Evolutionary conservation across 768 basidiomycete species (phyloP).

Genomic region (Boletus insuetus): DNA sequence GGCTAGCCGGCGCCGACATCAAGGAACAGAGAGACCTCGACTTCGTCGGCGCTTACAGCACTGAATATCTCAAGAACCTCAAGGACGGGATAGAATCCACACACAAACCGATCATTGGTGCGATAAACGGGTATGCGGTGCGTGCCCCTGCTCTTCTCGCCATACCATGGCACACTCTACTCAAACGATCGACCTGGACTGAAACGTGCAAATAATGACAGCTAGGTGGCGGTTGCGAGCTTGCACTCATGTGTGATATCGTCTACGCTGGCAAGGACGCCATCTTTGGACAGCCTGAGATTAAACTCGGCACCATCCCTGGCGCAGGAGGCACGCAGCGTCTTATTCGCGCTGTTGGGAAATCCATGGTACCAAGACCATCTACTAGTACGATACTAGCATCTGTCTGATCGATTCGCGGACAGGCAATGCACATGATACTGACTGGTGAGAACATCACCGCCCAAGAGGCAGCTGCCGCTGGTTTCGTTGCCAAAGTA

Average conservation of each 20-base stretch:
- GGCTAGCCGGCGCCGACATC: slow-evolving; percentile 86
- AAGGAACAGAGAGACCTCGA: slow-evolving; percentile 95
- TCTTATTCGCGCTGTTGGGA: slow-evolving; percentile 79
- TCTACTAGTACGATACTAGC: background rate
- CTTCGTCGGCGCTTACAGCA: slow-evolving; percentile 45
- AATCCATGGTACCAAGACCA: slow-evolving; percentile 45
- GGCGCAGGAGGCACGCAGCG: slow-evolving; percentile 94
- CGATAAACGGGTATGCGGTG: slow-evolving; percentile 89
- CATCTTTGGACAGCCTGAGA: slow-evolving; percentile 93
- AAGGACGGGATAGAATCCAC: slow-evolving; percentile 48
- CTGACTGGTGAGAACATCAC: slow-evolving; percentile 47
- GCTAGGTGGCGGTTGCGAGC: slow-evolving; percentile 96
- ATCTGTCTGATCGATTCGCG: background rate
- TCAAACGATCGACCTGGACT: background rate
- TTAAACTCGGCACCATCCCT: slow-evolving; percentile 91
- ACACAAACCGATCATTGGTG: slow-evolving; percentile 90
- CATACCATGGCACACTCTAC: background rate
- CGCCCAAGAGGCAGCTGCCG: slow-evolving; percentile 44
- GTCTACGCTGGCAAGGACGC: slow-evolving; percentile 85
- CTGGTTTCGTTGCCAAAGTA: slow-evolving; percentile 48
- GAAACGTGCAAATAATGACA: slow-evolving; percentile 35
- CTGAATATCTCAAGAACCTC: slow-evolving; percentile 42
- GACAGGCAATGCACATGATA: slow-evolving; percentile 55
- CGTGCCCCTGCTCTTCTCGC: background rate
- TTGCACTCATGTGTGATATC: slow-evolving; percentile 95